Percentiles rank a stretch among this genome's conserved stretches.
phyloP scores from a whole-genome alignment of 306 rosid species.

The Delonix regia region DNA sequence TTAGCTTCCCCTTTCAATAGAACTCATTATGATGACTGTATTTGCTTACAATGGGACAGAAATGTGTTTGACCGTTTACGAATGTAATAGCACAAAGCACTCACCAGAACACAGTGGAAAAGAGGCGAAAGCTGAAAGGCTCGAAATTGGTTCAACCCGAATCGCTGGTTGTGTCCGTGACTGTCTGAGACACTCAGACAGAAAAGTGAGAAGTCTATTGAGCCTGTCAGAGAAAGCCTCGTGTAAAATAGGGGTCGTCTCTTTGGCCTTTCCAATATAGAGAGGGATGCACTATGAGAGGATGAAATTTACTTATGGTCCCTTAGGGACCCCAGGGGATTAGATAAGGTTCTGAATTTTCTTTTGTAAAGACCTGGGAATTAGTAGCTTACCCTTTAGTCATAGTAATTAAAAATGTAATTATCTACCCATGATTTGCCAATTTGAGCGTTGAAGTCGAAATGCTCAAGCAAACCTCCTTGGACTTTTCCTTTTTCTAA shows the following conservation, averaged over 20 bases:
- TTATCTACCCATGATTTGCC: background rate
- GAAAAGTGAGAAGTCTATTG: background rate
- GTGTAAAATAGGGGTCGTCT: slow-evolving; percentile 7
- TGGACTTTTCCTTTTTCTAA: background rate
- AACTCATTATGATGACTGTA: background rate
- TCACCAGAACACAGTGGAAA: slow-evolving; percentile 17
- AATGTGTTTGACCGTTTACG: background rate
- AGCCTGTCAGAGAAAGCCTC: background rate
- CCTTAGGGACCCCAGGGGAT: slow-evolving; percentile 10
- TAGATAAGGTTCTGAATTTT: background rate
- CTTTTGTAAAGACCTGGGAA: background rate
- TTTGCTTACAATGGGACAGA: background rate
- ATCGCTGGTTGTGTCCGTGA: background rate
- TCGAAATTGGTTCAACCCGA: background rate
- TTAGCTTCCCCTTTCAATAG: background rate
- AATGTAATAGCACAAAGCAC: background rate
- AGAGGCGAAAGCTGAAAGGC: slow-evolving; percentile 4
- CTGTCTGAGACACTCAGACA: background rate
- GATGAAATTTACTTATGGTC: slow-evolving; percentile 9
- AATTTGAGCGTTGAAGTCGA: background rate
- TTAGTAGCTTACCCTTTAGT: background rate
- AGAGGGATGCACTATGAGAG: slow-evolving; percentile 1
- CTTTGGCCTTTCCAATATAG: background rate
- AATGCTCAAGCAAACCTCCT: background rate
- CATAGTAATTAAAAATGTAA: background rate